A percentile compares a stretch with the other conserved stretches of the same genome.
phyloP scores from a whole-genome alignment of 208 protist genomes.

The Leishmania turanica region DNA sequence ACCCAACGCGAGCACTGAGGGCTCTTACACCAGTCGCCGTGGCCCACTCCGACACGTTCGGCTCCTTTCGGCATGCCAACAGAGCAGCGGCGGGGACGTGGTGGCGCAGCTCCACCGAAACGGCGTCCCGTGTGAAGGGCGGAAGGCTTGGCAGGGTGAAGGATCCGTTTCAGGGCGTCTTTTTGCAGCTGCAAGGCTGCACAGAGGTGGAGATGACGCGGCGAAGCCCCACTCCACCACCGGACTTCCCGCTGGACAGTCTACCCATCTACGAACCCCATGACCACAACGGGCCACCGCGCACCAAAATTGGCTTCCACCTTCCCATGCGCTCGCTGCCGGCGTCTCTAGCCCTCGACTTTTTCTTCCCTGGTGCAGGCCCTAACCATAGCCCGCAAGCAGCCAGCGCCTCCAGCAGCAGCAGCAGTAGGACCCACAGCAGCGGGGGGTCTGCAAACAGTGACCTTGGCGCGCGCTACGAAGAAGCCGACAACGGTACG shows the following conservation, averaged over 20 bases:
- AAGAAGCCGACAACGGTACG: neutral
- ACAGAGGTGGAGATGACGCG: neutral
- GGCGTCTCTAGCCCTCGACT: neutral
- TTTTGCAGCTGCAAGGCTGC: neutral
- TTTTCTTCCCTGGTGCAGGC: constrained; percentile 4
- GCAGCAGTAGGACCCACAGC: neutral
- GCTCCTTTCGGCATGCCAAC: constrained; percentile 1
- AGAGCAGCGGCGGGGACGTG: constrained; percentile 4
- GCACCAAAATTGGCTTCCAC: constrained; percentile 30
- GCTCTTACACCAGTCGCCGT: constrained; percentile 15
- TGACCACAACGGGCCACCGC: constrained; percentile 52
- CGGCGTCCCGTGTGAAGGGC: neutral
- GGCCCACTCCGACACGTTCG: constrained; percentile 2
- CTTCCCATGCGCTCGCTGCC: constrained; percentile 23
- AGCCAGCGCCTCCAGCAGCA: neutral
- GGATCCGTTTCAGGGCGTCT: constrained; percentile 10
- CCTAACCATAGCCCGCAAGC: neutral
- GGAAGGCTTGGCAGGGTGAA: neutral
- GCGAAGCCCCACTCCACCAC: constrained; percentile 2
- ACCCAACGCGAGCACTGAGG: constrained; percentile 3
- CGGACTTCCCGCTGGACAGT: constrained; percentile 38
- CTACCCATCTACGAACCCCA: constrained; percentile 53
- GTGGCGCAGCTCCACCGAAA: constrained; percentile 8
- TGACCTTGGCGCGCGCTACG: neutral
- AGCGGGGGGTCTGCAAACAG: neutral